phyloP scores from a whole-genome alignment of 768 basidiomycete species.

The Termitomyces sp. region DNA sequence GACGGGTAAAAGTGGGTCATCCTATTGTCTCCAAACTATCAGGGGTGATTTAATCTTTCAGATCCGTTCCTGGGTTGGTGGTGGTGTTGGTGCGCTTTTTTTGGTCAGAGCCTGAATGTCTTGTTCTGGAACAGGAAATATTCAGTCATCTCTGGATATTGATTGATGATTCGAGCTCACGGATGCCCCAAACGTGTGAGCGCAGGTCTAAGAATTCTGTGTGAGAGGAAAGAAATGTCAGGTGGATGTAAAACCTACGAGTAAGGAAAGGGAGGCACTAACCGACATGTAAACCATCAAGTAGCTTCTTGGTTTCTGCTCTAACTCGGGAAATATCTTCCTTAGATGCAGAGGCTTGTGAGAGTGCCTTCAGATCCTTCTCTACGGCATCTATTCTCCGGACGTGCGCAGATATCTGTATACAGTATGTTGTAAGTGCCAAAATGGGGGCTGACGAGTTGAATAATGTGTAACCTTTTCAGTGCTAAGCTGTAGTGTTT shows the following conservation, averaged over 20 bases:
- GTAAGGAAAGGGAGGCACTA: slow-evolving; percentile 19
- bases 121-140: slow-evolving; percentile 51
- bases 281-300: slow-evolving; percentile 82
- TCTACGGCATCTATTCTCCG: slow-evolving; percentile 84
- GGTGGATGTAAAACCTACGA: neutral
- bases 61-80: neutral
- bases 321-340: slow-evolving; percentile 77
- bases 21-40: neutral
- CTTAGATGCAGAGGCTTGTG: slow-evolving; percentile 63
- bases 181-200: slow-evolving; percentile 84
- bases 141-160: neutral
- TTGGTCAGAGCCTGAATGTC: slow-evolving; percentile 73
- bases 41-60: neutral
- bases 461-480: slow-evolving; percentile 52
- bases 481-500: slow-evolving; percentile 81
- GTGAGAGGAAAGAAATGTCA: neutral
- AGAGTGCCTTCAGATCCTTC: slow-evolving; percentile 79
- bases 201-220: slow-evolving; percentile 79
- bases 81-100: slow-evolving; percentile 38
- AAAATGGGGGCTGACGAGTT: neutral
- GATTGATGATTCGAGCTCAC: slow-evolving; percentile 42
- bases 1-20: no score
- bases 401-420: slow-evolving; percentile 79
- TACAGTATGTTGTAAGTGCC: neutral
- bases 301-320: slow-evolving; percentile 83